Base-by-base conservation (phyloP, 345 rosid species). In the Cardamine occulta region DNA sequence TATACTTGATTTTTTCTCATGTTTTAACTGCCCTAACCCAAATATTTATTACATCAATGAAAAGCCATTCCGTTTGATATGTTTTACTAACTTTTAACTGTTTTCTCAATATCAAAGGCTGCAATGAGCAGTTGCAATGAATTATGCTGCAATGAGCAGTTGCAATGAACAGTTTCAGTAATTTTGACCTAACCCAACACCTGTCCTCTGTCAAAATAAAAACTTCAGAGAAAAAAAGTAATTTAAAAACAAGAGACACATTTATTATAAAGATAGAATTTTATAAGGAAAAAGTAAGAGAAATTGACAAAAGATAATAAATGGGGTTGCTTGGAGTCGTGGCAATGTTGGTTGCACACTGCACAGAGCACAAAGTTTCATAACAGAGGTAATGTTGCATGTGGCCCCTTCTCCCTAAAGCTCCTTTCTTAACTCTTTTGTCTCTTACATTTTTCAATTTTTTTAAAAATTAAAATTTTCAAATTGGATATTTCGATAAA, bases 301-400 rank as follows among this genome's bases (percentile, higher is more conserved):
- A 65, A 65, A 72, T 77, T 49, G 81, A 78, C 73, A 78, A 72
- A 78, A 66, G 69, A 78, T 72, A 72, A 66, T 72, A 78, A 72
- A 78, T 58, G 34, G 68, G 70, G 24, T 78, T 72, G 81, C 81
- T 78, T 78, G 67, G 58, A 32, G 28, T 58, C 57, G 74, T 66
- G 81, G 81, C 73, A 72, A 66, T 72, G 68, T 72, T 58, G 24
- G 66, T 77, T 78, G 77, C 92, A 80, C 88, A 66, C 77, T 78
- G 78, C 92, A 80, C 89, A 69, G 66, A 86, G 86, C 87, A 85
- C 88, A 51, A 83, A 48, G 87, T 60, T 67, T 62, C 71, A 45
- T 66, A 24, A 58, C 68, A 54, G 84, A 66, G 78, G 74, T 66
- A 66, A 78, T 65, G 76, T 67, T 73, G 74, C 74, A 73, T 60